A percentile compares a stretch with the other conserved stretches of the same genome.
Evolutionary conservation across 2,329 filamentous ascomycete species (phyloP).

Genomic region (Venturiaceae sp.): DNA sequence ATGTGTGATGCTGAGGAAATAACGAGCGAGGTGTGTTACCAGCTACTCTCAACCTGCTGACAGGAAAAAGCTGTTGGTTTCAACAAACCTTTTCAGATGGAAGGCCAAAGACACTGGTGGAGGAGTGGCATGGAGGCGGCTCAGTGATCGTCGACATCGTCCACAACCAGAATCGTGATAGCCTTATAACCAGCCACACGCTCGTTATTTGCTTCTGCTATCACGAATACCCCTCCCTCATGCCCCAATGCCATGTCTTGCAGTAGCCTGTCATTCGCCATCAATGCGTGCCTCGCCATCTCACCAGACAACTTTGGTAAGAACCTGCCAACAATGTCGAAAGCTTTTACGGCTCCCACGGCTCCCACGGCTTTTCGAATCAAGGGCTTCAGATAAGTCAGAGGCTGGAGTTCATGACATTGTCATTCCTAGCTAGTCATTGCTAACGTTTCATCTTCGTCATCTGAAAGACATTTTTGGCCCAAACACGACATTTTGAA

Average conservation of each 20-base stretch:
- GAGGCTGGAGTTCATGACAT: not conserved
- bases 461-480: not conserved
- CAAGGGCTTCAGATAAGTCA: not conserved
- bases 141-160: not conserved
- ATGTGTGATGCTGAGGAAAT: no score
- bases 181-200: not conserved
- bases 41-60: no score
- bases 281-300: no score
- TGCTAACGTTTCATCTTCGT: not conserved
- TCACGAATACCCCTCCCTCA: not conserved
- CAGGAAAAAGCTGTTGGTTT: no score
- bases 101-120: not conserved
- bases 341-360: no score
- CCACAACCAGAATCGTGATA: not conserved
- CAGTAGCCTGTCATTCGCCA: not conserved
- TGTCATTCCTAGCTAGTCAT: not conserved
- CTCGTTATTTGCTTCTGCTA: no score
- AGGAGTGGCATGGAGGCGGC: no score
- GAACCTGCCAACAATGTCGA: no score
- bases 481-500: no score
- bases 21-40: no score
- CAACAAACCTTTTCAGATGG: not conserved
- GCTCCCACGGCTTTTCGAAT: no score
- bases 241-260: not conserved
- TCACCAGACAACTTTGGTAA: no score